Percentiles rank a stretch among this genome's conserved stretches.
Evolutionary conservation across 176 grass and related monocot species (phyloP).

Genomic region (Dactylis glomerata): DNA sequence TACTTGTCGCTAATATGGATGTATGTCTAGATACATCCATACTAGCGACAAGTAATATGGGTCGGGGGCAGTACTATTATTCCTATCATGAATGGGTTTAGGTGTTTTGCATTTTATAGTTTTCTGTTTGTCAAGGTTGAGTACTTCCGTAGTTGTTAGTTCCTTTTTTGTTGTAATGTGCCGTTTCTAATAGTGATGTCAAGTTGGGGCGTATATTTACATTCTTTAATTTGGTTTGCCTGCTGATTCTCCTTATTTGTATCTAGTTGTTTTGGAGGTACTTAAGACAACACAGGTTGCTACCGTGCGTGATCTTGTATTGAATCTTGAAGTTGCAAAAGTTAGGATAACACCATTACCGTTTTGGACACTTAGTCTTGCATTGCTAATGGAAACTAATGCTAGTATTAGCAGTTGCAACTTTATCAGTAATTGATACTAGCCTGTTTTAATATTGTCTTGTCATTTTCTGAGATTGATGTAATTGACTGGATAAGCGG

Average conservation of each 20-base stretch:
- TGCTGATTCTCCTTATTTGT: background rate
- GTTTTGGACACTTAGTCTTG: background rate
- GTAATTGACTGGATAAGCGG: background rate
- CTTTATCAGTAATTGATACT: background rate
- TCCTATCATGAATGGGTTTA: background rate
- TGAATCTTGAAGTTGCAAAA: constrained; percentile 5
- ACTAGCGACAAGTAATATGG: too few relatives aligned
- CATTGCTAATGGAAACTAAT: background rate
- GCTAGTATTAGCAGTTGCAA: background rate
- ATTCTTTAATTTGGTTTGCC: background rate
- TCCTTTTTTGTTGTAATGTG: background rate
- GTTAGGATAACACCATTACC: background rate
- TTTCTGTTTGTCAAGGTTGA: background rate
- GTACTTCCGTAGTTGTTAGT: background rate
- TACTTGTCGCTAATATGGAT: too few relatives aligned
- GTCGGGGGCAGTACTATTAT: too few relatives aligned
- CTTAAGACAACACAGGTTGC: background rate
- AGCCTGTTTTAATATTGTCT: background rate
- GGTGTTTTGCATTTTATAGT: background rate
- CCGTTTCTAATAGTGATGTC: background rate
- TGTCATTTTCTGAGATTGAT: constrained; percentile 1
- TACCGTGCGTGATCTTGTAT: background rate
- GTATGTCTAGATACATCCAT: too few relatives aligned
- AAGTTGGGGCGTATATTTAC: background rate
- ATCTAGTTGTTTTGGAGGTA: background rate